These are phyloP conservation scores for Paraleonurus japonicus DNA, from an alignment of 257 asterid species.

Conservation along the genomic window DNA sequence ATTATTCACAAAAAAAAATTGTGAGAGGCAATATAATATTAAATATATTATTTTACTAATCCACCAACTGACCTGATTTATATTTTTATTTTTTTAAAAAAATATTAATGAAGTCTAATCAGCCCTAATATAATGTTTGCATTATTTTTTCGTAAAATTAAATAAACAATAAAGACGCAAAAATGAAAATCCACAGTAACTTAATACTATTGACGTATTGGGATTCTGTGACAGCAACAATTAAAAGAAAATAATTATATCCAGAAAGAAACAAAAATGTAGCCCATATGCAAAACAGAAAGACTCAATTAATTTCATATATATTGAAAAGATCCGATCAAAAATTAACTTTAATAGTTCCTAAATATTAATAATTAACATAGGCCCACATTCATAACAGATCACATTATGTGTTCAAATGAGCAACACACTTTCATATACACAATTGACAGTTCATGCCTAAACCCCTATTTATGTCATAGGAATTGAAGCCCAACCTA, in stretches of 20 bases:
- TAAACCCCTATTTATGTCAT: neutral
- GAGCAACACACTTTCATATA: conserved; percentile 18
- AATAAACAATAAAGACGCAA: too few species aligned
- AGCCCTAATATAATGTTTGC: too few species aligned
- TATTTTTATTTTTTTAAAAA: too few species aligned
- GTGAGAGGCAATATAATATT: too few species aligned
- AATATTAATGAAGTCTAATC: too few species aligned
- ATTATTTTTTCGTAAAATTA: too few species aligned
- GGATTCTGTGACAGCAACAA: neutral
- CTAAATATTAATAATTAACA: neutral
- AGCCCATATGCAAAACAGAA: conserved; percentile 15
- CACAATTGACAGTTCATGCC: conserved; percentile 23
- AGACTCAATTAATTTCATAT: neutral
- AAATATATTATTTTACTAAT: too few species aligned
- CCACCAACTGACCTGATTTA: too few species aligned
- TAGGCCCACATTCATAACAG: conserved; percentile 5
- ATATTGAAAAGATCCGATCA: neutral
- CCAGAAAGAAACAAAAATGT: neutral
- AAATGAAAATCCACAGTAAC: too few species aligned
- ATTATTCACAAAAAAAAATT: too few species aligned
- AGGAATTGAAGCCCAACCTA: neutral
- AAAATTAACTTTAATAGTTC: neutral
- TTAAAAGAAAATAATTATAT: neutral
- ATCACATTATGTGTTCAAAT: conserved; percentile 13
- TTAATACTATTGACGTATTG: neutral